phyloP scores from a whole-genome alignment of 805 yeast species.

The Hanseniaspora jakobsenii region DNA sequence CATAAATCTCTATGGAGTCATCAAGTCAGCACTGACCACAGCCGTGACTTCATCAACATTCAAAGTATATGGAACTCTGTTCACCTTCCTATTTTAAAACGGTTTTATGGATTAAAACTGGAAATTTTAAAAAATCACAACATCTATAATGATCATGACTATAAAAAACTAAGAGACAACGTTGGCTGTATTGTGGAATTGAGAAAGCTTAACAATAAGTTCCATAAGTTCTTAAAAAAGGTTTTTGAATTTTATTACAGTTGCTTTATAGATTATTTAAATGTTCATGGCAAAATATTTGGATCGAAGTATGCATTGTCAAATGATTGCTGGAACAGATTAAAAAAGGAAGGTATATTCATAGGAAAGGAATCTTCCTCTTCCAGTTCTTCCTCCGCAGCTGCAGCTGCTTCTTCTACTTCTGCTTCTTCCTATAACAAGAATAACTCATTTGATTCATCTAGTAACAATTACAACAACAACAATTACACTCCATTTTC shows the following conservation, averaged over 20 bases:
- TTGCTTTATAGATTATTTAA: conserved; percentile 7
- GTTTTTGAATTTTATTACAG: conserved; percentile 38
- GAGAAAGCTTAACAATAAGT: conserved; percentile 42
- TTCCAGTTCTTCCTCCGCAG: background rate
- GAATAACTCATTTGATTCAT: background rate
- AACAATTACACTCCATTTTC: background rate
- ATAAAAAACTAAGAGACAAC: conserved; percentile 23
- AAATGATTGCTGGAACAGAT: conserved; percentile 8
- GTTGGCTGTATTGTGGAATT: conserved; percentile 35
- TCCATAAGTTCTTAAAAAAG: conserved; percentile 38
- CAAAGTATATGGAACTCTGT: conserved; percentile 43
- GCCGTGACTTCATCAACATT: conserved; percentile 34
- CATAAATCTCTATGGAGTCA: conserved; percentile 10
- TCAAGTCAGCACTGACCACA: conserved; percentile 13
- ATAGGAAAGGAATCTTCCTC: conserved; percentile 3
- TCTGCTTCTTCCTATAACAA: too few species aligned
- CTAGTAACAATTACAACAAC: background rate
- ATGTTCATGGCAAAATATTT: conserved; percentile 6
- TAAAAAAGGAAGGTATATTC: conserved; percentile 12
- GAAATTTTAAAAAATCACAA: conserved; percentile 22
- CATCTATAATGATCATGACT: conserved; percentile 17
- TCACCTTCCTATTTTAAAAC: conserved; percentile 49
- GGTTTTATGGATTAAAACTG: conserved; percentile 17
- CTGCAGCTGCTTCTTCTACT: too few species aligned
- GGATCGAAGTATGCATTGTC: conserved; percentile 2